Evolutionary conservation across 75 land plant species (phyloP), one percentile per base, ranked within the genome.

Genomic region (Gnetum montanum): DNA sequence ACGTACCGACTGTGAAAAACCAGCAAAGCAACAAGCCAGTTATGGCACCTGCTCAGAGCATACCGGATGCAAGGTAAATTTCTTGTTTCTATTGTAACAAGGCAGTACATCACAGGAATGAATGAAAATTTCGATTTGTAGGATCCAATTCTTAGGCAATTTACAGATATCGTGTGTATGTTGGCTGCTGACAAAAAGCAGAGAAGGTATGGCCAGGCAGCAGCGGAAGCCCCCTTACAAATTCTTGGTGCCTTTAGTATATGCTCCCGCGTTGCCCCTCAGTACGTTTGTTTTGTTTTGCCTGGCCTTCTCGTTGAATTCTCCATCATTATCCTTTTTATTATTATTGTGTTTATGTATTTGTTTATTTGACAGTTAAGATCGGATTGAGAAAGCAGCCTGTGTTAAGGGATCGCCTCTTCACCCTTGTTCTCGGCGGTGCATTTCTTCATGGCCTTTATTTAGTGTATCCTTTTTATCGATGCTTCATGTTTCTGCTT

Each of bases 181-280:
- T 3, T 26, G 6, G 13, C 13, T 8, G 24, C 27, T n/a, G n/a
- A n/a, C n/a, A n/a, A n/a, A n/a, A n/a, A n/a, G 35, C 25, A 52
- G 62, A 47, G 72, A 59, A 31, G 46, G 31, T 30, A 22, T 51
- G 6, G 74, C 66, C 74, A 77, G 59, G 58, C 81, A 71, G 23
- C 76, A 71, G 23, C 77, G 65, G 46, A 70, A 75, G 40, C 60
- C 89, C 7, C 88, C 84, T 15, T 66, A 74, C 54, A 81, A 78
- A 68, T 83, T 79, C 67, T 24, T 92, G 58, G 77, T 92, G 19
- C 97, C 97, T 54, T 74, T 92, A 0, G 49, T 92, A 6, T 92
- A 92, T 46, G 97, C 97, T 12, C 97, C 97, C 23, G 51, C 72
- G 44, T 86, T 92, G 57, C 97, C 97, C 20, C 73, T 92, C 51